Evolutionary conservation across 352 stramenopile species (phyloP).

Genomic region (Globisporangium alternatum): DNA sequence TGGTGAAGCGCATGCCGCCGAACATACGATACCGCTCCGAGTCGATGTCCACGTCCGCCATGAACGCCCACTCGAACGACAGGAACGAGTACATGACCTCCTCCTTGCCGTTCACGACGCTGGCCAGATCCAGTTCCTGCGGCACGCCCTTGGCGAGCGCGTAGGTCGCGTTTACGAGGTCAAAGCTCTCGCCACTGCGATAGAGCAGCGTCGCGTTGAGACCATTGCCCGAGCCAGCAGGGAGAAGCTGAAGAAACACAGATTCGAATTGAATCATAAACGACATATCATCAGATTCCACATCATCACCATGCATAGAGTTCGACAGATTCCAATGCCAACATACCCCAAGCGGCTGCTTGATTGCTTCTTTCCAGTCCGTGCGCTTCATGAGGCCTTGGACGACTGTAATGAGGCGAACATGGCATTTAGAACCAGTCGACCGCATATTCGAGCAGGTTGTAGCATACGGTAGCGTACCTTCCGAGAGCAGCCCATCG

Average conservation of each 20-base stretch:
- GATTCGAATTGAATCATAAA: neutral
- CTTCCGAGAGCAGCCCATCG: constrained; percentile 66
- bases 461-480: constrained; percentile 27
- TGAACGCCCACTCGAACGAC: constrained; percentile 80
- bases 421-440: neutral
- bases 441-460: neutral
- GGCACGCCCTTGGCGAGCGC: constrained; percentile 58
- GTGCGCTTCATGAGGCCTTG: constrained; percentile 67
- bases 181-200: constrained; percentile 42
- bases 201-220: constrained; percentile 54
- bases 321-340: neutral
- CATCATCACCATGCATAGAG: neutral
- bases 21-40: constrained; percentile 63
- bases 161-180: constrained; percentile 56
- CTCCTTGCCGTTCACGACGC: constrained; percentile 40
- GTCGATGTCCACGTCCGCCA: constrained; percentile 75
- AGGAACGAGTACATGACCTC: constrained; percentile 76
- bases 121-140: constrained; percentile 60
- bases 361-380: constrained; percentile 58
- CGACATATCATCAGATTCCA: neutral
- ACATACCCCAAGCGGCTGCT: constrained; percentile 49
- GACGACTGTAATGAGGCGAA: constrained; percentile 34
- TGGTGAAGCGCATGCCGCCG: constrained; percentile 51
- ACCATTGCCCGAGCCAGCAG: constrained; percentile 64
- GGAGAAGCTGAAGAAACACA: constrained; percentile 32